Conservation (phyloP, 1,284 basidiomycete genomes). For the Cryptococcus sp. region DNA sequence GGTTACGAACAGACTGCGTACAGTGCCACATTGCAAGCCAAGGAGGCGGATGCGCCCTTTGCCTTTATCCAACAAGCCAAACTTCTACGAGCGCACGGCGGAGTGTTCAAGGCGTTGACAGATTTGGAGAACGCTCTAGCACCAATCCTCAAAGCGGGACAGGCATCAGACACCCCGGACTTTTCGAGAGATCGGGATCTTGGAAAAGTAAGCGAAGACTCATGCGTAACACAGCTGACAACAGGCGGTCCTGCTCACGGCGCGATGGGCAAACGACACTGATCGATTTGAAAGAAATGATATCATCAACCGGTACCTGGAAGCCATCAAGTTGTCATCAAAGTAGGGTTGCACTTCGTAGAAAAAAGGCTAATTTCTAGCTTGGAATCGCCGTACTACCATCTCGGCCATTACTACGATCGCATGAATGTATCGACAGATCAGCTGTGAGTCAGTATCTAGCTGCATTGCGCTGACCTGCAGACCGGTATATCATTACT, state of each 20-base stretch:
- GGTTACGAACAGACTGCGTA: slow-evolving; percentile 97
- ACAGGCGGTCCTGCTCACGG: slow-evolving; percentile 82
- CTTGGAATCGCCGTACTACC: slow-evolving; percentile 82
- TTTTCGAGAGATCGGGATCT: slow-evolving; percentile 44
- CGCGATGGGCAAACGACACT: slow-evolving; percentile 90
- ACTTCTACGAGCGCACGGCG: slow-evolving; percentile 75
- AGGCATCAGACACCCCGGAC: slow-evolving; percentile 52
- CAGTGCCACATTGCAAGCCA: slow-evolving; percentile 89
- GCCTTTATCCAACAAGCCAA: slow-evolving; percentile 92
- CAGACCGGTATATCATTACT: slow-evolving; percentile 32
- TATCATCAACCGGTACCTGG: slow-evolving; percentile 64
- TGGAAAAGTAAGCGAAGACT: slow-evolving; percentile 64
- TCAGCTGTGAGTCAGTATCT: slow-evolving; percentile 22
- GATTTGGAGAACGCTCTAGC: slow-evolving; percentile 80
- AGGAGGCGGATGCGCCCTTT: slow-evolving; percentile 71
- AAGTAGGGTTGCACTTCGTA: slow-evolving; percentile 58
- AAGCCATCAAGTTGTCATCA: slow-evolving; percentile 61
- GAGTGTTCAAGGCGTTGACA: slow-evolving; percentile 81
- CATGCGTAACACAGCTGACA: slow-evolving; percentile 8
- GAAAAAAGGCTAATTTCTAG: slow-evolving; percentile 53
- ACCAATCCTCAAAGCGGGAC: slow-evolving; percentile 54
- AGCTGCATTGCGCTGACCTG: slow-evolving; percentile 3
- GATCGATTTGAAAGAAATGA: slow-evolving; percentile 72
- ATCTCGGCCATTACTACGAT: slow-evolving; percentile 86
- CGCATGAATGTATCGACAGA: slow-evolving; percentile 36